Evolutionary conservation across 305 asterid species (phyloP).

Genomic region (Withania somnifera): DNA sequence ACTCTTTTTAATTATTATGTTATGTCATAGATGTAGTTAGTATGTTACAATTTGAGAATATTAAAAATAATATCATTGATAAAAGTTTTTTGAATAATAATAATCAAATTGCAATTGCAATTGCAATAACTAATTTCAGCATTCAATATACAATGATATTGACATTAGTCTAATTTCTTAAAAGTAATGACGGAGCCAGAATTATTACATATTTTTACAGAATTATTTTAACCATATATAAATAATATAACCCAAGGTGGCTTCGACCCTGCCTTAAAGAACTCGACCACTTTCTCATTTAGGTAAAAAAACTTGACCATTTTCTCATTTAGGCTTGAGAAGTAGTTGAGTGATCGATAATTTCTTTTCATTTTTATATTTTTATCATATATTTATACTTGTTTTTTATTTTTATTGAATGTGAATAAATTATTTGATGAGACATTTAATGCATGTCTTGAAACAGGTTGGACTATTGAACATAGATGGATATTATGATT

Average conservation of each 20-base stretch:
- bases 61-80: neutral
- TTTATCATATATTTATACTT: neutral
- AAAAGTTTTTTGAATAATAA: neutral
- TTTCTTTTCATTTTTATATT: neutral
- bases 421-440: neutral
- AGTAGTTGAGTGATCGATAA: neutral
- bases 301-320: neutral
- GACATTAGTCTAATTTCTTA: too few relatives aligned
- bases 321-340: neutral
- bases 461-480: conserved; percentile 53
- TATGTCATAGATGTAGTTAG: neutral
- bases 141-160: neutral
- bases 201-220: too few relatives aligned
- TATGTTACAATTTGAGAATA: neutral
- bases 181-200: too few relatives aligned
- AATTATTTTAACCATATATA: too few relatives aligned
- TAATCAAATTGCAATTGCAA: neutral
- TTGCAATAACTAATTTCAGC: neutral
- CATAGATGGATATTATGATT: conserved; percentile 49
- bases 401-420: neutral
- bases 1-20: neutral
- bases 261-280: too few relatives aligned
- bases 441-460: neutral
- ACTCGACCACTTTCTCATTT: neutral
- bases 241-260: too few relatives aligned